Evolutionary conservation across 805 yeast genomes (phyloP).

Genomic region (Naumovozyma dairenensis): DNA sequence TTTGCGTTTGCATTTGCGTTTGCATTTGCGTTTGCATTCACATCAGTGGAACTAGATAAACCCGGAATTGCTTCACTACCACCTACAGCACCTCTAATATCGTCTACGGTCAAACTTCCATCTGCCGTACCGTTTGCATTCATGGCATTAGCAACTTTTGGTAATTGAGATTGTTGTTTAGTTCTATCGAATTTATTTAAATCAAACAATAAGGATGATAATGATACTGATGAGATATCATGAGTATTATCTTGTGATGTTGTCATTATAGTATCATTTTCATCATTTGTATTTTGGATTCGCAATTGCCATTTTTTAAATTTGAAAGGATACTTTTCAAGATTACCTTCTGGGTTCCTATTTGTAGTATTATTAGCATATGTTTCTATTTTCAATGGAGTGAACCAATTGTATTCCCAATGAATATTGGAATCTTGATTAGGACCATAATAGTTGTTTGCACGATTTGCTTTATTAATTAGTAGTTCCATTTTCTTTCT

Average conservation of each 20-base stretch:
- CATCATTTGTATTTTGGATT: background rate
- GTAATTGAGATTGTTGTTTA: conserved; percentile 3
- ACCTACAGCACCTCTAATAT: conserved; percentile 48
- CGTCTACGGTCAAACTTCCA: conserved; percentile 33
- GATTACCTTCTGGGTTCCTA: conserved; percentile 6
- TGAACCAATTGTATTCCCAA: conserved; percentile 29
- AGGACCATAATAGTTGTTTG: conserved; percentile 8
- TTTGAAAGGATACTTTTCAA: conserved; percentile 16
- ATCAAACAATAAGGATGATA: no score
- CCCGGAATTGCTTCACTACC: conserved; percentile 38
- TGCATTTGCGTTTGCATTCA: conserved; percentile 4
- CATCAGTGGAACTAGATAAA: conserved; percentile 21
- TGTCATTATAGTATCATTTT: background rate
- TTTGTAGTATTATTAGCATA: conserved; percentile 3
- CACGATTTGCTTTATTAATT: conserved; percentile 19
- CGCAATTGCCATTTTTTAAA: conserved; percentile 18
- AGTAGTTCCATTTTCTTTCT: conserved; percentile 14
- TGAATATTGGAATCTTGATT: conserved; percentile 12
- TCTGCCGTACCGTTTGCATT: conserved; percentile 7
- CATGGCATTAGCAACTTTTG: conserved; percentile 6
- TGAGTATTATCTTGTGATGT: background rate
- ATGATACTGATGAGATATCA: no score
- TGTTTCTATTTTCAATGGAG: conserved; percentile 14
- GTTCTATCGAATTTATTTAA: conserved; percentile 31
- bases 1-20: conserved; percentile 6